phyloP scores from a whole-genome alignment of 75 land plant species.

The Sequoiadendron giganteum region DNA sequence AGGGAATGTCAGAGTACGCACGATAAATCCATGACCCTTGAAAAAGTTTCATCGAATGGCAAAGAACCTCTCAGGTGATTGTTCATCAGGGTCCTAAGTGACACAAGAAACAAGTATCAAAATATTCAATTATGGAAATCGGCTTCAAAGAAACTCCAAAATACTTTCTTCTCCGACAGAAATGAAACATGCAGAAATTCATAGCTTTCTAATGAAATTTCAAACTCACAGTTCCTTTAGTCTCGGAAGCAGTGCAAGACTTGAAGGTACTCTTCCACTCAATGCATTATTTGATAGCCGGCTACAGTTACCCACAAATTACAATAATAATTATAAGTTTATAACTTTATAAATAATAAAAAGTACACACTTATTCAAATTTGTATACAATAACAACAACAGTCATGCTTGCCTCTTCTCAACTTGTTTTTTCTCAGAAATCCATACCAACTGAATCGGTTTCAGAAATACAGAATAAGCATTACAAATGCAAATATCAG shows the following conservation, averaged over 20 bases:
- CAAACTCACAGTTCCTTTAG: conserved; percentile 16
- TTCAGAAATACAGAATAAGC: conserved; percentile 2
- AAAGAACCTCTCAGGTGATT: conserved; percentile 8
- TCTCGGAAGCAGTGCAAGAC: conserved; percentile 7
- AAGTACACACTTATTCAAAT: conserved; percentile 1
- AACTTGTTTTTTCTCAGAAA: not conserved
- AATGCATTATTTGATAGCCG: conserved; percentile 14
- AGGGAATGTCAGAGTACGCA: not conserved
- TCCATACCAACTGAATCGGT: not conserved
- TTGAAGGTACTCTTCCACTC: conserved; percentile 14
- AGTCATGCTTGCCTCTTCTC: not conserved
- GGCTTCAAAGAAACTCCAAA: not conserved
- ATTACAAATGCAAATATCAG: not conserved
- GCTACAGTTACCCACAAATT: not conserved
- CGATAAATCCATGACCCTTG: conserved; percentile 10
- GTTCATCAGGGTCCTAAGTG: not conserved
- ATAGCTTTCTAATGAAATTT: not conserved
- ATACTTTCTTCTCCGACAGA: not conserved
- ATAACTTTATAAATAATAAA: not conserved
- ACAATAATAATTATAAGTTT: not conserved
- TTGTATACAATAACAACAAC: not conserved
- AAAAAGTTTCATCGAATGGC: conserved; percentile 6
- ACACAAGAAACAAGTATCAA: not conserved
- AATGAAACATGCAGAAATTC: not conserved
- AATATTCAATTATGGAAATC: not conserved